Base-by-base conservation (phyloP, 805 yeast genomes). In the Sporopachydermia lactativora region DNA sequence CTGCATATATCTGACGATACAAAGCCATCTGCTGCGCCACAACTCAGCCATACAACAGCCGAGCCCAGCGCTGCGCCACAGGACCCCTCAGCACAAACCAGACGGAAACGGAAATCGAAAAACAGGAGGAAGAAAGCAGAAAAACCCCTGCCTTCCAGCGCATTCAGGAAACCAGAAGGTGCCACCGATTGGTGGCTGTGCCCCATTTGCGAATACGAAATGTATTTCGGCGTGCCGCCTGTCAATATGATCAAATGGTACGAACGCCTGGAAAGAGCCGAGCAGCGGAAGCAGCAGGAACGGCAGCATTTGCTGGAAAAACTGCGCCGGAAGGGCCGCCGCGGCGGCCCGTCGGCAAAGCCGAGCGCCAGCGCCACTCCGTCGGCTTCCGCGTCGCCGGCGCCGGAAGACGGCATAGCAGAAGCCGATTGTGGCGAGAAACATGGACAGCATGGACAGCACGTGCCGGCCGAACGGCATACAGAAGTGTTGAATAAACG, bases 151-250 rank as follows among this genome's bases (percentile, higher is more conserved):
- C n/a, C n/a, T n/a, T n/a, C n/a, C n/a, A 35, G 8, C 13, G 6
- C 17, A 8, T 35, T 15, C 17, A 35, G 8, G 37, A 35, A 15
- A 35, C 37, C 16, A 6, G 17, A 35, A 35, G 17, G 14, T 35
- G 37, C 13, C 8, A 8, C 37, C 13, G 37, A 35, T 35, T 15
- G 37, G 16, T 36, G 39, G 39, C 8, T 64, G 45, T 71, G 77
- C 49, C 53, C 69, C 45, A 63, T 71, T 41, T 71, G 77, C 52
- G 74, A 71, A 46, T 71, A 70, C 50, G 72, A 70, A 49, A 60
- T 64, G 40, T 63, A 70, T 2, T 71, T 62, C 51, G 76, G 77
- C 1, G 55, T 53, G 37, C 66, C 69, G 39, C 77, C 77, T 0
- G 52, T 54, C 17, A 69, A 70, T 49, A 63, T 68, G 64, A 66